Base-by-base conservation (phyloP, 768 basidiomycete genomes). In the Mrakia frigida region DNA sequence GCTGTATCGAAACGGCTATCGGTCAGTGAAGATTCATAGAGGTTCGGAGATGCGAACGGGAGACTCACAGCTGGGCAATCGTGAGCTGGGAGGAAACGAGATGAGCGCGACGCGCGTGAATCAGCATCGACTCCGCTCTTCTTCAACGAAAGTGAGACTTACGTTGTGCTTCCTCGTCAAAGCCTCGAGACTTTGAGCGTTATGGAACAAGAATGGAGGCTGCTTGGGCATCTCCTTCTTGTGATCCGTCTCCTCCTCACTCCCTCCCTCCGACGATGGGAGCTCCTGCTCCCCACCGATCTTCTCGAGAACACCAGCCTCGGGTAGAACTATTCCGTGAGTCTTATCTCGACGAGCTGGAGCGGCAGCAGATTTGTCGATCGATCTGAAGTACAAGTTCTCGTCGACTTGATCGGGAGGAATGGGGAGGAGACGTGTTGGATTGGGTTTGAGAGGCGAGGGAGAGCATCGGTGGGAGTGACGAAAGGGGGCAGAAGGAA, bases 371-470 rank as follows among this genome's bases (percentile, higher is more conserved):
- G 86, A 85, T 84, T 95, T 94, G 83, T 94, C 89, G 37, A 95
- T 91, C 25, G 92, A 89, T 83, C 93, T 93, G 86, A 97, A 98
- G 82, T 92, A 98, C 78, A 97, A 82, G 81, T 98, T 98, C 84
- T 98, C 95, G 80, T 93, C 93, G 74, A 90, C 92, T 91, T n/a
- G n/a, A n/a, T n/a, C n/a, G n/a, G n/a, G n/a, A n/a, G n/a, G n/a
- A n/a, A n/a, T n/a, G n/a, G n/a, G n/a, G n/a, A n/a, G n/a, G n/a
- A n/a, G n/a, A n/a, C n/a, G n/a, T n/a, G n/a, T n/a, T n/a, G n/a
- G n/a, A n/a, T n/a, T n/a, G 94, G 91, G 1, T 94, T 97, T 82
- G 93, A 92, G 56, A 94, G 35, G 97, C 93, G 4, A 96, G 94
- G 81, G 96, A 97, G 3, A n/a, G n/a, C n/a, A n/a, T n/a, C n/a